A percentile compares a stretch with the other conserved stretches of the same genome.
These are phyloP conservation scores for Sphaerosporella brunnea DNA, from an alignment of 495 filamentous ascomycete species.

Conservation along the genomic window DNA sequence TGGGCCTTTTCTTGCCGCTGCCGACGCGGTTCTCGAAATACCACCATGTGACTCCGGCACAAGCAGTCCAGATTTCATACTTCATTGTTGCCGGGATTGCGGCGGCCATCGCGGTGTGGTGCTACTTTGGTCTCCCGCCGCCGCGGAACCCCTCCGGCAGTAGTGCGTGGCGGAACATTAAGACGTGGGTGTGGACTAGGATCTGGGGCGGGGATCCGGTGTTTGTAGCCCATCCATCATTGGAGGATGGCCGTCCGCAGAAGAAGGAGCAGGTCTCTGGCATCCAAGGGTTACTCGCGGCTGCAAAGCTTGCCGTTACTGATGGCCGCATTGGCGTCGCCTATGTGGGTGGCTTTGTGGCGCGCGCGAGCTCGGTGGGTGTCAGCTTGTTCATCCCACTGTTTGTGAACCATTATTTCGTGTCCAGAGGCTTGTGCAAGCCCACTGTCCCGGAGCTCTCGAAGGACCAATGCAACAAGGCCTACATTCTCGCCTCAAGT, in stretches of 20 bases:
- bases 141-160: background rate
- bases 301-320: slow-evolving; percentile 52
- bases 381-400: slow-evolving; percentile 90
- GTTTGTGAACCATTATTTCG: slow-evolving; percentile 77
- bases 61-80: slow-evolving; percentile 62
- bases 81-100: slow-evolving; percentile 65
- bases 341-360: slow-evolving; percentile 88
- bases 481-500: slow-evolving; percentile 53
- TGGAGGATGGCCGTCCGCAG: background rate
- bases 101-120: slow-evolving; percentile 49
- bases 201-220: slow-evolving; percentile 21
- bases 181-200: slow-evolving; percentile 18
- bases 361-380: slow-evolving; percentile 84
- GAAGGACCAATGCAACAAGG: slow-evolving; percentile 61
- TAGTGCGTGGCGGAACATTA: slow-evolving; percentile 3
- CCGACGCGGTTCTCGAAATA: slow-evolving; percentile 56
- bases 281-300: slow-evolving; percentile 34
- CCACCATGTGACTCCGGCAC: slow-evolving; percentile 42
- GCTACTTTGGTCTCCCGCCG: slow-evolving; percentile 54
- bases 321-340: slow-evolving; percentile 64
- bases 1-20: slow-evolving; percentile 66
- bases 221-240: background rate
- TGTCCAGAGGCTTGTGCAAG: slow-evolving; percentile 58
- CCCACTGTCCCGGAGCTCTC: slow-evolving; percentile 39
- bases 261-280: background rate